These are phyloP conservation scores for Hippophae tibetana DNA, from an alignment of 306 rosid species.

Conservation along the genomic window DNA sequence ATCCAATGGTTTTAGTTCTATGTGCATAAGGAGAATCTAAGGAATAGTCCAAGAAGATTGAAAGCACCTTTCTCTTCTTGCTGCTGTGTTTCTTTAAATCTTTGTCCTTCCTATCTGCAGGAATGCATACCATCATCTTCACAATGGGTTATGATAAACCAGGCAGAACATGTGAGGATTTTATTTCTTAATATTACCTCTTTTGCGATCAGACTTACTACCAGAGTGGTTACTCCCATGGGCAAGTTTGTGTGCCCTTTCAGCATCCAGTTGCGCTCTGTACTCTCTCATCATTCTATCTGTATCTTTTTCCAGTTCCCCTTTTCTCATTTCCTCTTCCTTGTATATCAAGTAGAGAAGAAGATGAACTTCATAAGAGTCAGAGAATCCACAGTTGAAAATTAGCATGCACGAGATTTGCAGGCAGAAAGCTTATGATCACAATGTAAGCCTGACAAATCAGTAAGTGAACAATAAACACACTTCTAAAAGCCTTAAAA, in stretches of 20 bases:
- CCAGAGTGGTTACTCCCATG: conserved; percentile 82
- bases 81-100: conserved; percentile 78
- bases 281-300: conserved; percentile 95
- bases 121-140: conserved; percentile 17
- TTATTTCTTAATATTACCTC: conserved; percentile 39
- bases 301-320: conserved; percentile 89
- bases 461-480: not conserved
- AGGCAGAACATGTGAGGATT: too few species aligned
- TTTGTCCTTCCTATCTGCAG: conserved; percentile 72
- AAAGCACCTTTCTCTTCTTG: conserved; percentile 76
- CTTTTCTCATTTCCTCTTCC: conserved; percentile 91
- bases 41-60: not conserved
- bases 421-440: not conserved
- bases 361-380: conserved; percentile 4
- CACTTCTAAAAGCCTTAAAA: too few species aligned
- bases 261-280: conserved; percentile 97
- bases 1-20: conserved; percentile 7
- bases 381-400: conserved; percentile 4
- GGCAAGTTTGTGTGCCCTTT: conserved; percentile 81
- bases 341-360: conserved; percentile 22
- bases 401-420: not conserved
- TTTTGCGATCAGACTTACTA: conserved; percentile 54
- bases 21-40: conserved; percentile 1
- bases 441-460: not conserved
- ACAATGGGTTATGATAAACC: not conserved